Conservation (phyloP, 2,329 filamentous ascomycete species). For the Aureobasidium pullulans region DNA sequence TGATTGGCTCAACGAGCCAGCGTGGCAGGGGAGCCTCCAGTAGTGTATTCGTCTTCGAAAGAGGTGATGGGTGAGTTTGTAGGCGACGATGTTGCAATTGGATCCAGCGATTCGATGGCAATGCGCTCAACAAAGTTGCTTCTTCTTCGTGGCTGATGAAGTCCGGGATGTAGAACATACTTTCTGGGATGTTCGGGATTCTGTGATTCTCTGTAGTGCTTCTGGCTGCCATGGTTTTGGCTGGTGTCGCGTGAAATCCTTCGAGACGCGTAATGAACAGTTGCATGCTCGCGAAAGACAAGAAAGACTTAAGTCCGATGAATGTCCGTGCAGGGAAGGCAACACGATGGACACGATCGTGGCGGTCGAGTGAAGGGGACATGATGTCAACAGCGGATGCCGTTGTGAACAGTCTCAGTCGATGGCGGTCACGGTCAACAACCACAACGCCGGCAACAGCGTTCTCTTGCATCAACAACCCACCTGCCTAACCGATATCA, state of each 20-base stretch:
- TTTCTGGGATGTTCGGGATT: slow-evolving; percentile 51
- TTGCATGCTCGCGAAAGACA: no score
- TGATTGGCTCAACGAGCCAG: slow-evolving; percentile 66
- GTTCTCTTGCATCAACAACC: not conserved
- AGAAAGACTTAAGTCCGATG: not conserved
- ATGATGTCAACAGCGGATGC: not conserved
- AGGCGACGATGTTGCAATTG: slow-evolving; percentile 80
- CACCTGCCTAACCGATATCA: not conserved
- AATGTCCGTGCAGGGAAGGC: not conserved
- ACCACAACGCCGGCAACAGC: not conserved
- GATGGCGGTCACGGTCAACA: not conserved
- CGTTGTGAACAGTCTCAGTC: not conserved
- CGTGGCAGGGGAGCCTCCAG: slow-evolving; percentile 64
- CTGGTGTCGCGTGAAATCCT: no score
- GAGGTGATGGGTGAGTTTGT: slow-evolving; percentile 80
- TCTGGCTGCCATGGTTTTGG: not conserved
- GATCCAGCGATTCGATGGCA: slow-evolving; percentile 62
- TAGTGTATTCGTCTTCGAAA: slow-evolving; percentile 67
- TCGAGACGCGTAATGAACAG: no score
- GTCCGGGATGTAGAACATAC: slow-evolving; percentile 76
- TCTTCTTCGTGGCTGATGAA: slow-evolving; percentile 78
- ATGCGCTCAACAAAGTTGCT: slow-evolving; percentile 50
- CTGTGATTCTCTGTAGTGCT: slow-evolving; percentile 11
- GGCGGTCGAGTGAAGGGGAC: not conserved
- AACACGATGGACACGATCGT: not conserved